Conservation (phyloP, 192 early-diverging fungal species). For the Coemansia umbellata region DNA sequence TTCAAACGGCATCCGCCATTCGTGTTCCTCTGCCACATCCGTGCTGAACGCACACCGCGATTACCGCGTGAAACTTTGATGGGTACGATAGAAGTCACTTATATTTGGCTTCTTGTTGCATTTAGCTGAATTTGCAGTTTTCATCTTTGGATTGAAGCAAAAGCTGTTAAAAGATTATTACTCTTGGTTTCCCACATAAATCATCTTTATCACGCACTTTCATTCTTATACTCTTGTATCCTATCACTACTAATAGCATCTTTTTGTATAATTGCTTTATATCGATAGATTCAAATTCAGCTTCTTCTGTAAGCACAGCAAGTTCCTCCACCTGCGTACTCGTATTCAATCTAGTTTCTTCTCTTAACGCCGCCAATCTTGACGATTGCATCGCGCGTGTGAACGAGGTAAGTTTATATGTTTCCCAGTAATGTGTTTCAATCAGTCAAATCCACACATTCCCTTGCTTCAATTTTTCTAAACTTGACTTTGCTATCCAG, state of each 20-base stretch:
- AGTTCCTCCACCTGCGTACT: conserved; percentile 8
- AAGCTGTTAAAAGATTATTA: background rate
- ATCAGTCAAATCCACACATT: background rate
- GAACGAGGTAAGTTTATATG: conserved; percentile 25
- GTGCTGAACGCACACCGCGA: background rate
- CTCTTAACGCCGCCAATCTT: conserved; percentile 26
- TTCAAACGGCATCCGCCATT: too few species aligned
- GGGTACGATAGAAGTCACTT: conserved; percentile 9
- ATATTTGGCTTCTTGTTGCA: background rate
- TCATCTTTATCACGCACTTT: background rate
- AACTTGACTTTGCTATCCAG: background rate
- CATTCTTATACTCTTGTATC: background rate
- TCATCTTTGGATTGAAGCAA: background rate
- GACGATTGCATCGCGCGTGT: conserved; percentile 23
- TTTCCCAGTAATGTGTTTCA: background rate
- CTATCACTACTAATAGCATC: background rate
- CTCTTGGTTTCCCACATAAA: background rate
- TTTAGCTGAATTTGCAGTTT: background rate
- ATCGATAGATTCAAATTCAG: conserved; percentile 21
- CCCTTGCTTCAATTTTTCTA: background rate
- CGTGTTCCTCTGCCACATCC: too few species aligned
- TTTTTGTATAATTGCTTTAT: background rate
- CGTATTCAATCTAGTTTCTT: conserved; percentile 27
- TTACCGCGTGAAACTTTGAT: conserved; percentile 10
- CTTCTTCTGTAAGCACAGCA: background rate